Percentiles rank a stretch among this genome's conserved stretches.
Evolutionary conservation across 345 rosid species (phyloP).

Genomic region (Linum trigynum): DNA sequence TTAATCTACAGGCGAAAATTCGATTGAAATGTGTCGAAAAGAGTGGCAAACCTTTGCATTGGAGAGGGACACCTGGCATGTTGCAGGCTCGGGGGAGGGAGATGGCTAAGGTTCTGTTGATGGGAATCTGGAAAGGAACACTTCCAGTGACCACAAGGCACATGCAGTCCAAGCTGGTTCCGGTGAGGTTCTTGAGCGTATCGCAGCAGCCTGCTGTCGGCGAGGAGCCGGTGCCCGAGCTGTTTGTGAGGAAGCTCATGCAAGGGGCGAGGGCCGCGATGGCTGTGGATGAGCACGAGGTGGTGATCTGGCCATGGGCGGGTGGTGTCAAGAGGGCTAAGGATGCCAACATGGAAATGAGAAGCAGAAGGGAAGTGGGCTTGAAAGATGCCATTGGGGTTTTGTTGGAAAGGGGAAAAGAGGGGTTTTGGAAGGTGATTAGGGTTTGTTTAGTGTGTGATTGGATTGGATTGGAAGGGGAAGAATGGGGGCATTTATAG

Average conservation of each 20-base stretch:
- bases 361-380: neutral
- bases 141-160: slow-evolving; percentile 60
- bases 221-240: slow-evolving; percentile 43
- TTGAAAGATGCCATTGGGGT: neutral
- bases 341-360: slow-evolving; percentile 12
- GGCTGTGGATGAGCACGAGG: slow-evolving; percentile 45
- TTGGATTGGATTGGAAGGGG: slow-evolving; percentile 8
- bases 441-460: neutral
- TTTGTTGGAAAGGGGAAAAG: neutral
- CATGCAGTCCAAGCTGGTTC: slow-evolving; percentile 50
- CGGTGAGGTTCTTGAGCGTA: slow-evolving; percentile 49
- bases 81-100: slow-evolving; percentile 81
- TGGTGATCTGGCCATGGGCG: slow-evolving; percentile 32
- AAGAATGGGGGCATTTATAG: slow-evolving; percentile 24
- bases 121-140: slow-evolving; percentile 60
- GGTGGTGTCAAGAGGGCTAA: slow-evolving; percentile 21
- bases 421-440: neutral
- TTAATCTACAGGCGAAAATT: too few species aligned
- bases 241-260: slow-evolving; percentile 53
- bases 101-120: slow-evolving; percentile 68
- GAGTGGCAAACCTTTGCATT: slow-evolving; percentile 45
- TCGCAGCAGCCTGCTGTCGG: slow-evolving; percentile 58
- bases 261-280: slow-evolving; percentile 56
- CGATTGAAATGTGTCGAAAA: neutral
- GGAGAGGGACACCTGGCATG: slow-evolving; percentile 70